Evolutionary conservation across 495 filamentous ascomycete species (phyloP).

Genomic region (Talaromyces trachyspermus): DNA sequence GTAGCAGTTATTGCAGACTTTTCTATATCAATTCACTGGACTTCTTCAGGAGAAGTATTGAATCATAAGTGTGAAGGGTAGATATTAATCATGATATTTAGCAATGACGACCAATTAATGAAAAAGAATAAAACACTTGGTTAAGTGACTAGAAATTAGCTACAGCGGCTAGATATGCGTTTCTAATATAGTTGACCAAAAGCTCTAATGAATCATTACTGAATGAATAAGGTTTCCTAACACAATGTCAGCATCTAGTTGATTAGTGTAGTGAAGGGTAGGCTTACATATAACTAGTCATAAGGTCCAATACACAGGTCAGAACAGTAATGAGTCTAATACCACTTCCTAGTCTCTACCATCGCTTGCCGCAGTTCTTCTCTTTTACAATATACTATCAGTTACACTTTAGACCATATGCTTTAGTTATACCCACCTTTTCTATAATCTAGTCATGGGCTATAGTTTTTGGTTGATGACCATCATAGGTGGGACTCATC

Average conservation of each 20-base stretch:
- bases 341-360: neutral
- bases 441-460: neutral
- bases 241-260: neutral
- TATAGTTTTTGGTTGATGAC: neutral
- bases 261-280: neutral
- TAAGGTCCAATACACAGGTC: neutral
- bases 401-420: neutral
- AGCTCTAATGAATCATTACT: neutral
- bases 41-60: neutral
- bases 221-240: neutral
- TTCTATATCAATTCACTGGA: neutral
- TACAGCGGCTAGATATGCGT: constrained; percentile 1
- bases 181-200: neutral
- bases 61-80: neutral
- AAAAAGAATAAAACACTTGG: neutral
- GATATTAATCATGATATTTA: neutral
- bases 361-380: neutral
- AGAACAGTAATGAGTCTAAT: neutral
- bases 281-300: neutral
- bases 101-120: neutral
- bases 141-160: constrained; percentile 5
- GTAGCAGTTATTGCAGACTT: neutral
- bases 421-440: neutral
- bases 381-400: neutral
- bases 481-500: neutral